These are phyloP conservation scores for Hypseocharis bilobata DNA, from an alignment of 441 rosid species.

Conservation along the genomic window DNA sequence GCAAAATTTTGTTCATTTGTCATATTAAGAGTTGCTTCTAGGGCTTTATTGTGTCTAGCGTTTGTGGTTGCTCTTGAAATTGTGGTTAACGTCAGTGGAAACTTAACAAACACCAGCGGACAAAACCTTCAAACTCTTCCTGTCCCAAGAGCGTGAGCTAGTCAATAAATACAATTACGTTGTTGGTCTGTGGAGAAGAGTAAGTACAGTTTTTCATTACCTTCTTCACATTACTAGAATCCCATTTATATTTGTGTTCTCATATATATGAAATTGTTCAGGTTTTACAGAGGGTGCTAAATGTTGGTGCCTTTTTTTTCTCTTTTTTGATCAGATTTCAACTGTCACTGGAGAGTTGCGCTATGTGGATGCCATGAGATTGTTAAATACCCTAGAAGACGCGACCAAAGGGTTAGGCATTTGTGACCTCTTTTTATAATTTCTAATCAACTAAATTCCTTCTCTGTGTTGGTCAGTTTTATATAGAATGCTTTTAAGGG, in stretches of 20 bases:
- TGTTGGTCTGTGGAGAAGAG: conserved; percentile 83
- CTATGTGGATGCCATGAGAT: conserved; percentile 68
- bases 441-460: too few relatives aligned
- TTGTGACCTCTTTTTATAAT: conserved; percentile 11
- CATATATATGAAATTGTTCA: neutral
- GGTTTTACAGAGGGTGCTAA: conserved; percentile 3
- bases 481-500: too few relatives aligned
- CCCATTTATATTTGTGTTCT: conserved; percentile 2
- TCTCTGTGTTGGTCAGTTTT: too few relatives aligned
- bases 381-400: conserved; percentile 61
- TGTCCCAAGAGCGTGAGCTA: conserved; percentile 60
- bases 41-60: conserved; percentile 1
- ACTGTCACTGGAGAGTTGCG: conserved; percentile 67
- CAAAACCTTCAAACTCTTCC: conserved; percentile 61
- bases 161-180: conserved; percentile 78
- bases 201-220: conserved; percentile 34
- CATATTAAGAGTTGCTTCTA: conserved; percentile 7
- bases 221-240: neutral
- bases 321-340: conserved; percentile 53
- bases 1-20: neutral
- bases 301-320: neutral
- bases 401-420: conserved; percentile 56
- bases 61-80: conserved; percentile 11
- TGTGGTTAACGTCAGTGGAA: conserved; percentile 12
- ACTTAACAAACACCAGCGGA: conserved; percentile 65